Evolutionary conservation across 2,329 filamentous ascomycete species (phyloP).

Genomic region (Penicillium sp.): DNA sequence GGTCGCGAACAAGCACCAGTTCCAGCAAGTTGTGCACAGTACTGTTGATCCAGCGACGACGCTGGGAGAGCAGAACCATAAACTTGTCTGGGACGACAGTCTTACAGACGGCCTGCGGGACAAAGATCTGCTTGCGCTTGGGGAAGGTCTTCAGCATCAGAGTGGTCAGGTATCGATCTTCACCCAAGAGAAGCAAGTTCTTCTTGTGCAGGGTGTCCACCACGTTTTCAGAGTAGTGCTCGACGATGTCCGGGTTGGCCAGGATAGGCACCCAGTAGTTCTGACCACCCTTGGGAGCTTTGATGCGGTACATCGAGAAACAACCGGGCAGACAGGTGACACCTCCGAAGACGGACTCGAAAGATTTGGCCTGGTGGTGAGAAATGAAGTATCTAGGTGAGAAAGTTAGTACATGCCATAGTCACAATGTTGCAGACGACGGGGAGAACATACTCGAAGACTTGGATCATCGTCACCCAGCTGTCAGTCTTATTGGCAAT

Average conservation of each 20-base stretch:
- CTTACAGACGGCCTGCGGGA: slow-evolving; percentile 98
- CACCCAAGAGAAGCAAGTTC: slow-evolving; percentile 86
- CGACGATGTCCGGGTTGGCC: slow-evolving; percentile 96
- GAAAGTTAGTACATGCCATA: slow-evolving; percentile 5
- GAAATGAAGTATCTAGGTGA: slow-evolving; percentile 83
- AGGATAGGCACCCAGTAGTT: slow-evolving; percentile 99
- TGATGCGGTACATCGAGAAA: slow-evolving; percentile 99
- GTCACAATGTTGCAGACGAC: background rate
- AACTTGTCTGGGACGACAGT: slow-evolving; percentile 94
- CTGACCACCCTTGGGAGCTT: slow-evolving; percentile 94
- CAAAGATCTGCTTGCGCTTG: slow-evolving; percentile 98
- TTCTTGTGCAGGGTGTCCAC: slow-evolving; percentile 98
- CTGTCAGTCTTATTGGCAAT: slow-evolving; percentile 96
- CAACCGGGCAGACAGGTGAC: slow-evolving; percentile 97
- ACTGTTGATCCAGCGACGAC: slow-evolving; percentile 98
- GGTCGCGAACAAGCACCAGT: slow-evolving; percentile 87
- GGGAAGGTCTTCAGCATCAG: slow-evolving; percentile 99
- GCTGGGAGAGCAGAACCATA: slow-evolving; percentile 87
- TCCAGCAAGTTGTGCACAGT: slow-evolving; percentile 99
- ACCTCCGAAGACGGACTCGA: slow-evolving; percentile 98
- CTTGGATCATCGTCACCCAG: slow-evolving; percentile 98
- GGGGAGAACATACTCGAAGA: slow-evolving; percentile 70
- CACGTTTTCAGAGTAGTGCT: slow-evolving; percentile 99
- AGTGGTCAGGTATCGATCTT: slow-evolving; percentile 93
- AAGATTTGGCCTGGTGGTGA: slow-evolving; percentile 93